phyloP scores from a whole-genome alignment of 176 grass and related monocot genomes.

The Microstegium vimineum region DNA sequence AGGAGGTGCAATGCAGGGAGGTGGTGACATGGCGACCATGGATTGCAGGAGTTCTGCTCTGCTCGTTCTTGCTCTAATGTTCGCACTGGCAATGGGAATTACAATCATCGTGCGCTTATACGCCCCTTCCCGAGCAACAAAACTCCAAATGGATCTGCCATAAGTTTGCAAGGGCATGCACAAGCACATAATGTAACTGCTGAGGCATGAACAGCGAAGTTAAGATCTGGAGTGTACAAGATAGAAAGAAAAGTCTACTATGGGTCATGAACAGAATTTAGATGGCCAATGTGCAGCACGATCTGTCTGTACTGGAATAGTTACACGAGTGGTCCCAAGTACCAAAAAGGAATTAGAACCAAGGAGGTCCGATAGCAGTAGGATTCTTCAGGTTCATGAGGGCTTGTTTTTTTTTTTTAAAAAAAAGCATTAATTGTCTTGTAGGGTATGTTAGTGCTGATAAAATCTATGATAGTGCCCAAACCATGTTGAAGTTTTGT shows the following conservation, averaged over 20 bases:
- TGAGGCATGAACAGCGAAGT: neutral
- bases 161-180: neutral
- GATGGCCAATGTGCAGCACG: neutral
- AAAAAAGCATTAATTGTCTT: neutral
- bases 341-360: neutral
- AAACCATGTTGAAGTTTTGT: neutral
- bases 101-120: conserved; percentile 11
- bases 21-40: neutral
- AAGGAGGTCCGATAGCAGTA: neutral
- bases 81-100: conserved; percentile 22
- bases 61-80: conserved; percentile 32
- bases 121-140: conserved; percentile 12
- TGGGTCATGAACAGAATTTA: neutral
- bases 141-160: neutral
- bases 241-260: neutral
- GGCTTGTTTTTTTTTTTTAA: neutral
- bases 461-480: neutral
- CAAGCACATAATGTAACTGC: too few species aligned
- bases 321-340: neutral
- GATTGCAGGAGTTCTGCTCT: conserved; percentile 9
- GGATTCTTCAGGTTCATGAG: neutral
- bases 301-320: neutral
- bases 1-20: neutral
- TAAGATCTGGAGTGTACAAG: neutral
- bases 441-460: neutral